phyloP scores from a whole-genome alignment of 257 asterid genomes.

The Fraxinus anomala region DNA sequence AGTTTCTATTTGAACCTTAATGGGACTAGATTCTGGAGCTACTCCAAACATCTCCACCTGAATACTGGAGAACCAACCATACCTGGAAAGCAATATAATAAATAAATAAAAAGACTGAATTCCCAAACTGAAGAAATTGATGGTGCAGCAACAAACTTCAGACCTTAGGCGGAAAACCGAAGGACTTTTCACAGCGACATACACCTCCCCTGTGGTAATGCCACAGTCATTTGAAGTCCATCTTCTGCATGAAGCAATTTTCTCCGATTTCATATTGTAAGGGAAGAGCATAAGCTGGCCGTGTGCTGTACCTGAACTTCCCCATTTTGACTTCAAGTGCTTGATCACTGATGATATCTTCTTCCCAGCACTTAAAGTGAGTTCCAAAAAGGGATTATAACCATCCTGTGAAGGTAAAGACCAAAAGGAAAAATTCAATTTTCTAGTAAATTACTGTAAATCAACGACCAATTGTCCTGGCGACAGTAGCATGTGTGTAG shows the following conservation, averaged over 20 bases:
- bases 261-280: constrained; percentile 47
- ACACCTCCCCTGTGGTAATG: constrained; percentile 70
- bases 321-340: constrained; percentile 83
- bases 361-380: constrained; percentile 65
- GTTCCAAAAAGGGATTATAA: constrained; percentile 85
- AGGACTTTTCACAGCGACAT: constrained; percentile 59
- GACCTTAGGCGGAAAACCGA: constrained; percentile 80
- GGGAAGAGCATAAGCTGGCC: constrained; percentile 80
- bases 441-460: not conserved
- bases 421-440: constrained; percentile 3
- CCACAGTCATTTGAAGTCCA: constrained; percentile 66
- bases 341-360: constrained; percentile 79
- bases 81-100: constrained; percentile 47
- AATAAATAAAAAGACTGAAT: constrained; percentile 17
- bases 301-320: constrained; percentile 39
- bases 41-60: constrained; percentile 34
- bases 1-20: constrained; percentile 37
- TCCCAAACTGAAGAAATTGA: constrained; percentile 12
- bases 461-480: not conserved
- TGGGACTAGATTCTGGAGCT: constrained; percentile 37
- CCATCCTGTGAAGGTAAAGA: constrained; percentile 58
- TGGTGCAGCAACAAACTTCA: constrained; percentile 22
- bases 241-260: constrained; percentile 52
- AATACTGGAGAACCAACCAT: constrained; percentile 67
- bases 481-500: constrained; percentile 4